A percentile compares a stretch with the other conserved stretches of the same genome.
phyloP scores from a whole-genome alignment of 352 stramenopile species.

The Phytophthora litchii region DNA sequence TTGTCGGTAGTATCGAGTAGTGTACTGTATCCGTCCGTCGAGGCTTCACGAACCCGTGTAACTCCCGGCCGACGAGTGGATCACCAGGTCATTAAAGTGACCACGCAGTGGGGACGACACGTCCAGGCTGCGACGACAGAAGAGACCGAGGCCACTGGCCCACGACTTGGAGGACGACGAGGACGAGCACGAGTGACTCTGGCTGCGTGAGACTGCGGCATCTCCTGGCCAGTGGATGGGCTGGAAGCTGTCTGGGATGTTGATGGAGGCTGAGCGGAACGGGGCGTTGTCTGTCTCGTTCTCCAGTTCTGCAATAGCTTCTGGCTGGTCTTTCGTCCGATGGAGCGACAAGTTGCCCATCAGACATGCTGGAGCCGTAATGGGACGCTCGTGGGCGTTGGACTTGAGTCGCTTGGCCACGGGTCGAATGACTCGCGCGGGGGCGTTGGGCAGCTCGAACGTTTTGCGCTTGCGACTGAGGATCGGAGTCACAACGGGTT shows the following conservation, averaged over 20 bases:
- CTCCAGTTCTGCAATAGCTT: slow-evolving; percentile 14
- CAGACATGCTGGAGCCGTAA: slow-evolving; percentile 35
- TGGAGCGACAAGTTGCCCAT: slow-evolving; percentile 39
- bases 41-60: slow-evolving; percentile 55
- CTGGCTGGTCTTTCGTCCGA: slow-evolving; percentile 9
- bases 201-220: slow-evolving; percentile 13
- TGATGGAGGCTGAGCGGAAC: slow-evolving; percentile 49
- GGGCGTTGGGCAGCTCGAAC: slow-evolving; percentile 45
- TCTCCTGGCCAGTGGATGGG: slow-evolving; percentile 45
- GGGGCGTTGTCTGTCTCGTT: slow-evolving; percentile 18
- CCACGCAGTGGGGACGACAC: slow-evolving; percentile 66
- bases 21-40: slow-evolving; percentile 9
- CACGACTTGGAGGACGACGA: slow-evolving; percentile 65
- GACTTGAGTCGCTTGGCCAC: slow-evolving; percentile 63
- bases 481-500: slow-evolving; percentile 9
- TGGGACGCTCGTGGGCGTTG: slow-evolving; percentile 38
- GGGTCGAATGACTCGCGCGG: slow-evolving; percentile 48
- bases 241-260: slow-evolving; percentile 50
- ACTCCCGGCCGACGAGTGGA: slow-evolving; percentile 63
- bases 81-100: slow-evolving; percentile 66
- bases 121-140: slow-evolving; percentile 72
- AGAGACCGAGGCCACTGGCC: slow-evolving; percentile 55
- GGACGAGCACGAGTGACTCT: slow-evolving; percentile 38
- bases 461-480: slow-evolving; percentile 63
- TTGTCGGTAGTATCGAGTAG: slow-evolving; percentile 7